Conservation (phyloP, 2,329 filamentous ascomycete genomes). For the Ophiostoma triangulosporum region DNA sequence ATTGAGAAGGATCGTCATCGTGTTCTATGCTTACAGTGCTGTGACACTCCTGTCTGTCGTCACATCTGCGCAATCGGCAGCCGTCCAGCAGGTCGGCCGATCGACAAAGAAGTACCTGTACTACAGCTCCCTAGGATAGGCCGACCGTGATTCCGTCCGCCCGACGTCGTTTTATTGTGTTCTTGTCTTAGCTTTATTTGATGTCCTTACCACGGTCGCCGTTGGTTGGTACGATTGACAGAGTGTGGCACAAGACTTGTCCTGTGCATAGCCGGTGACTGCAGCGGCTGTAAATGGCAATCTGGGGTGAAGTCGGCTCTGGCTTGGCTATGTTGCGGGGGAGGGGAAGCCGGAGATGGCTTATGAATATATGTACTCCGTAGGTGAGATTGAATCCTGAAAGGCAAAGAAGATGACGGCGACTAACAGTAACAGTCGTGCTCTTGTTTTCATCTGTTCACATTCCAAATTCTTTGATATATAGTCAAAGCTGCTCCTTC, state of each 20-base stretch:
- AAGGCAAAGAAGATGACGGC: neutral
- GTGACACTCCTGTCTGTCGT: neutral
- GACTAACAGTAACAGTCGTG: neutral
- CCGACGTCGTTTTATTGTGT: slow-evolving; percentile 9
- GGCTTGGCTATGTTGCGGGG: neutral
- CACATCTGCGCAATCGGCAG: neutral
- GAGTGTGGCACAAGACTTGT: neutral
- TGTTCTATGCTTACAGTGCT: neutral
- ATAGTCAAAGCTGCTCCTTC: neutral
- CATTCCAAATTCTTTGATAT: neutral
- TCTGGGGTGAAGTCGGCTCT: neutral
- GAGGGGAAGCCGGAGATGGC: neutral
- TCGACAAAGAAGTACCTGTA: neutral
- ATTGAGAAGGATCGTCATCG: neutral
- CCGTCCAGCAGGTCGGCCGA: neutral
- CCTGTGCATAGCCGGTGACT: neutral
- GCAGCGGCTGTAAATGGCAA: neutral
- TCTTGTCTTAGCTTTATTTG: neutral
- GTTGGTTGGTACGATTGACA: neutral
- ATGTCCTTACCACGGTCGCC: no score
- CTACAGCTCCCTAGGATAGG: neutral
- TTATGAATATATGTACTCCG: no score
- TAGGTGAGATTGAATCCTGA: neutral
- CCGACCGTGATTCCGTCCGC: slow-evolving; percentile 12
- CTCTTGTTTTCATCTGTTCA: neutral